Evolutionary conservation across 2,329 filamentous ascomycete species (phyloP), one percentile per base, ranked within the genome.

Genomic region (Aspergillus oerlinghausenensis): DNA sequence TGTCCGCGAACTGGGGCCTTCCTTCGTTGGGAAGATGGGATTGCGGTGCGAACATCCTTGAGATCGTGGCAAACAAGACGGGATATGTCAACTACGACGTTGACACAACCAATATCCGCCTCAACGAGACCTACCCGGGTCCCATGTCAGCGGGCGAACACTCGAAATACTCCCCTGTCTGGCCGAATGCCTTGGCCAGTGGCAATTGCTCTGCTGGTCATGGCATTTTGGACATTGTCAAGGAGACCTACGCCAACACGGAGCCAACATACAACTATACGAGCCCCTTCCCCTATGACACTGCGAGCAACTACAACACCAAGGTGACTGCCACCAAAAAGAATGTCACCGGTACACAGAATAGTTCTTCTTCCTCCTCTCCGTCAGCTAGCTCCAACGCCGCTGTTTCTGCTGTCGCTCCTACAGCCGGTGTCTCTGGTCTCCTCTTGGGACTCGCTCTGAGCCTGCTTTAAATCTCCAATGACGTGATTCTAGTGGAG

Each of bases 21-120:
- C 81, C 83, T 58, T 87, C 85, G 0, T 83, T 90, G 3, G 88
- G 88, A 14, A 84, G 88, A 58, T 89, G 82, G 79, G 88, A 90
- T 67, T 86, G 87, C 10, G 86, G 85, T 55, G 88, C 88, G 65
- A 90, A 90, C 70, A 83, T 90, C 10, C 87, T 84, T 70, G 66
- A 79, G 43, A 58, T 83, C 35, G 84, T 89, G 2, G 85, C 84
- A 21, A 72, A 81, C 17, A 76, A 80, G 74, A 88, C 85, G 0
- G 83, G 84, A 49, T 85, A 88, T 66, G 62, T 63, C n/a, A 68
- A 75, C 64, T 73, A 73, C 52, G 55, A 74, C 2, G 70, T 83
- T 5, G 66, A 76, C 23, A 69, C 72, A 45, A 68, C 59, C 55
- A 62, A 71, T 56, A 70, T 80, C 63, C 82, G 76, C 68, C 80